These are phyloP conservation scores for Salvia splendens DNA, from an alignment of 257 asterid genomes.

Conservation along the genomic window DNA sequence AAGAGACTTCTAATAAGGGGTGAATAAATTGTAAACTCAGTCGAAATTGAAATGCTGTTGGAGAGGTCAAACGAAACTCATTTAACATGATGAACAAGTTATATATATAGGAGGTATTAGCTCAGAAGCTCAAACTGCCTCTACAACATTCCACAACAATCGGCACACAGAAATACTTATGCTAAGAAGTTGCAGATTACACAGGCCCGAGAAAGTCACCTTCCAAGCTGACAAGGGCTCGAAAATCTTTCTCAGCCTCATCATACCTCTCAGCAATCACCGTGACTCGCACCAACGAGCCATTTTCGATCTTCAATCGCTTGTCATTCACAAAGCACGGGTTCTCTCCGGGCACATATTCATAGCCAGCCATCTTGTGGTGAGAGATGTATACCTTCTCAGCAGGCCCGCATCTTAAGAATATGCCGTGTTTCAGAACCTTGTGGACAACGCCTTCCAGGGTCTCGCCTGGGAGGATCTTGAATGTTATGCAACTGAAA, in stretches of 20 bases:
- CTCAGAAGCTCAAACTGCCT: no score
- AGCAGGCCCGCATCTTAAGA: conserved; percentile 65
- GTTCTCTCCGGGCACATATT: conserved; percentile 62
- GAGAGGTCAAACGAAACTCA: no score
- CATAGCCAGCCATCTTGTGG: conserved; percentile 58
- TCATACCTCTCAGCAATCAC: conserved; percentile 67
- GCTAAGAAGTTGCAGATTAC: conserved; percentile 4
- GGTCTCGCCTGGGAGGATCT: conserved; percentile 70
- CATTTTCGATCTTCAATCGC: conserved; percentile 50
- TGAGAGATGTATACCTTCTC: conserved; percentile 67
- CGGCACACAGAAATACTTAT: neutral
- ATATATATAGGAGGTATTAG: no score
- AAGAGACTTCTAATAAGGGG: no score
- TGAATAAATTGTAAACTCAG: no score
- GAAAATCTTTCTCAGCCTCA: conserved; percentile 67
- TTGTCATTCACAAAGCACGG: conserved; percentile 53
- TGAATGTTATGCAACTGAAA: conserved; percentile 78
- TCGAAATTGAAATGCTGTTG: no score
- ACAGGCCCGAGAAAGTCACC: conserved; percentile 76
- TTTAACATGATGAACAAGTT: no score
- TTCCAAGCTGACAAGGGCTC: conserved; percentile 68
- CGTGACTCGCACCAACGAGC: conserved; percentile 43
- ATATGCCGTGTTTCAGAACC: conserved; percentile 64
- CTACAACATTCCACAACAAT: no score
- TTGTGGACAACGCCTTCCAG: conserved; percentile 68